Base-by-base conservation (phyloP, 192 early-diverging fungal species). In the Podila minutissima region DNA sequence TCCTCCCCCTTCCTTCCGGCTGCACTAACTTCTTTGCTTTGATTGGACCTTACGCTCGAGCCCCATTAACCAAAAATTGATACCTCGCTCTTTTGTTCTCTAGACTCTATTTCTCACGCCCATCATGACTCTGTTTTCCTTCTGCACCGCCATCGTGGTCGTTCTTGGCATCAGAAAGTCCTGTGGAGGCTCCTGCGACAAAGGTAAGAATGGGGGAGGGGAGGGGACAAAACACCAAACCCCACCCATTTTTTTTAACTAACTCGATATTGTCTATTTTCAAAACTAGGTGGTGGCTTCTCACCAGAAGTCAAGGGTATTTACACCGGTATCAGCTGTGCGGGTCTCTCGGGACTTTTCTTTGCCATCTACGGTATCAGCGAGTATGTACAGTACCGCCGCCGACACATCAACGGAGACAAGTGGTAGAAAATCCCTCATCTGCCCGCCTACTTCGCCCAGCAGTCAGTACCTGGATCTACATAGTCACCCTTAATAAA, bases 341-440 rank as follows among this genome's bases (percentile, higher is more conserved):
- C 75, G 1, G 37, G 59, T 4, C 33, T 71, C 3, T 63, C 75
- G 50, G 75, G 75, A 2, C 62, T 71, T 20, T 51, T 78, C 28
- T 71, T 66, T 61, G 63, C 63, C 15, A 60, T 76, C 33, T 76
- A 76, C 20, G 74, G 74, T n/a, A 48, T 66, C 28, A 76, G 74
- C 19, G 74, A 76, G 17, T 76, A 70, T 28, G 38, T 63, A 15
- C 74, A 76, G 31, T 76, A 76, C 33, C 74, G 74, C 11, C 37
- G 58, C 10, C 67, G 74, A 5, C 74, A 76, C 46, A 22, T 70
- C 62, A 57, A 76, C 20, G 67, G 74, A 20, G 74, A 76, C 49
- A 76, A 76, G 67, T 55, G 53, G 51, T 53, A 33, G 33, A 33
- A 53, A 24, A 1, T 17, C 51, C 11, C 38, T 13, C 12, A 46